Base-by-base conservation (phyloP, 192 early-diverging fungal genomes). In the Podila verticillata region DNA sequence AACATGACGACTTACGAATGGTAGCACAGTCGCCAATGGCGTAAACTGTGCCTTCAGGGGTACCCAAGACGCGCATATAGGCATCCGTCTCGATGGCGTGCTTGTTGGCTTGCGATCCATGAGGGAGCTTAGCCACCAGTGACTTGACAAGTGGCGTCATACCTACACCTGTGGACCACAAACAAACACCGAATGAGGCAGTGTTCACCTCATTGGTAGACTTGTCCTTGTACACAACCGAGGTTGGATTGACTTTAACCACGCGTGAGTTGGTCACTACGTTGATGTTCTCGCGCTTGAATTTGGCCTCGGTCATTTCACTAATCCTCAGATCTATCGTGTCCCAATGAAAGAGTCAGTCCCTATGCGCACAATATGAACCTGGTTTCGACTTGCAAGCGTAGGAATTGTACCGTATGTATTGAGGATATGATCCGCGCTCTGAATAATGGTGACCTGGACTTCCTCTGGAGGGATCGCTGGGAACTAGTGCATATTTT, bases 11-110 rank as follows among this genome's bases (percentile, higher is more conserved):
- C 75, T 63, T 72, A 79, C 75, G 75, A 30, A 94, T 89, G 10
- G 90, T 93, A 9, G 92, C 85, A 73, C 92, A 93, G 73, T 94
- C 93, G 15, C 93, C 93, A 48, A 94, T 77, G 5, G 93, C 91
- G 75, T 90, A 94, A 12, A 92, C 86, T 5, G 85, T 82, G 48
- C 75, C 78, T 66, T 85, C 84, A 0, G 81, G 74, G 7, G 79
- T 82, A 26, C 93, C 93, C 24, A 86, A 74, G 7, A 94, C 70
- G 20, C 86, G 80, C 57, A 94, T 77, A 32, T 73, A 75, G 4
- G 61, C 64, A 72, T 94, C 92, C 0, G 89, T 89, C 32, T 84
- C 75, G 19, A 94, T 73, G 3, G 91, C 92, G 66, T 88, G 84
- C 57, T 68, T 81, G 65, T 94, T 89, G 17, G 82, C 77, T 63